phyloP scores from a whole-genome alignment of 2,329 filamentous ascomycete species.

The Cryphonectria parasitica region DNA sequence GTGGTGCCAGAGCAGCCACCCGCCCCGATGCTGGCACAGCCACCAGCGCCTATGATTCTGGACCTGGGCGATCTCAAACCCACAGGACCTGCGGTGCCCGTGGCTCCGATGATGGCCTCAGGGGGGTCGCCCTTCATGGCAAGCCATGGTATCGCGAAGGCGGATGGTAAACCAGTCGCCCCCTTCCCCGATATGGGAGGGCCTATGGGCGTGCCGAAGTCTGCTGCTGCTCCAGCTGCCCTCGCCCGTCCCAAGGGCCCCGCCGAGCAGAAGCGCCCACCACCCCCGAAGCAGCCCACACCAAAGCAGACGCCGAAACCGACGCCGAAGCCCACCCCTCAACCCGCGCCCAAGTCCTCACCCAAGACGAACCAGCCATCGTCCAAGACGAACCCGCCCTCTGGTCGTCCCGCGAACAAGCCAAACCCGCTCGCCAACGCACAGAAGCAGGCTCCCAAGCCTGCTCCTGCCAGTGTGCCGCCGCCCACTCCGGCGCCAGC shows the following conservation, averaged over 20 bases:
- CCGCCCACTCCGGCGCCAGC: slow-evolving; percentile 12
- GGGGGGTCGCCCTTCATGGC: slow-evolving; percentile 24
- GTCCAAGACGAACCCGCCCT: slow-evolving; percentile 22
- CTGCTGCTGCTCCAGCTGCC: slow-evolving; percentile 6
- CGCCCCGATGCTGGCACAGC: slow-evolving; percentile 18
- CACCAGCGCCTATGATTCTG: slow-evolving; percentile 29
- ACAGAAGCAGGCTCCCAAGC: slow-evolving; percentile 20
- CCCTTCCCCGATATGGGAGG: slow-evolving; percentile 30
- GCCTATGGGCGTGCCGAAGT: slow-evolving; percentile 3
- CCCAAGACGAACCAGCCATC: slow-evolving; percentile 9
- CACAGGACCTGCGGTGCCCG: slow-evolving; percentile 23
- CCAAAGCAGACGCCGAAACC: slow-evolving; percentile 19
- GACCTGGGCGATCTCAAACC: slow-evolving; percentile 25
- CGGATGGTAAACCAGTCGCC: slow-evolving; percentile 23
- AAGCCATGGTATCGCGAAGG: slow-evolving; percentile 21
- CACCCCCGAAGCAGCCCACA: slow-evolving; percentile 21
- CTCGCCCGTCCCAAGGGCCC: slow-evolving; percentile 5
- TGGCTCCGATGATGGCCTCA: slow-evolving; percentile 26
- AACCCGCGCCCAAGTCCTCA: slow-evolving; percentile 5
- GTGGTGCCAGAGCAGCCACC: slow-evolving; percentile 13
- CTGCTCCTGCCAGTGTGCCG: slow-evolving; percentile 20
- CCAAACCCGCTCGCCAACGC: slow-evolving; percentile 27
- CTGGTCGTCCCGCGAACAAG: slow-evolving; percentile 24
- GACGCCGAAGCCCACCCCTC: slow-evolving; percentile 9
- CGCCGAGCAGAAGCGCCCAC: slow-evolving; percentile 21